Evolutionary conservation across 2,329 filamentous ascomycete species (phyloP).

Genomic region (Nothophaeocryptopus gaeumannii): DNA sequence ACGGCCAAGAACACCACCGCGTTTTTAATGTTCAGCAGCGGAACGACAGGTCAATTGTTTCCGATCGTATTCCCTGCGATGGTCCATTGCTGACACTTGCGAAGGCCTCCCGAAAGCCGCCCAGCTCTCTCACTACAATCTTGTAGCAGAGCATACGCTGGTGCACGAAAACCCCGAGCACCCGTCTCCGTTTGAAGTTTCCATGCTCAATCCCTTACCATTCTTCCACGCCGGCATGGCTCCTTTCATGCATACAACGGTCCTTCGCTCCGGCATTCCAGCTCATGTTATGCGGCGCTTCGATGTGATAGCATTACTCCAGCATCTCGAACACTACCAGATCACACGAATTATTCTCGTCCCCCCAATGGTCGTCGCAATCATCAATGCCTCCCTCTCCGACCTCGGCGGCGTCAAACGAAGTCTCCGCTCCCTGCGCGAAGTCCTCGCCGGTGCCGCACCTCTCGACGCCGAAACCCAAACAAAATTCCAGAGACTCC

Average conservation of each 20-base stretch:
- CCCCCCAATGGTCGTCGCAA: constrained; percentile 1
- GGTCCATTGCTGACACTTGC: too few species aligned
- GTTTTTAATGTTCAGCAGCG: constrained; percentile 52
- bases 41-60: constrained; percentile 45
- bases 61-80: too few species aligned
- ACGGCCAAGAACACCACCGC: constrained; percentile 47
- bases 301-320: constrained; percentile 5
- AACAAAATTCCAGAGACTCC: constrained; percentile 42
- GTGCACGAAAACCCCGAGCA: constrained; percentile 1
- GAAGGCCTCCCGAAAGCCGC: constrained; percentile 54
- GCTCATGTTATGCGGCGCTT: constrained; percentile 8
- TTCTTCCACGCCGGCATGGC: not conserved
- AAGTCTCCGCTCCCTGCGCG: not conserved
- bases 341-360: not conserved
- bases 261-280: not conserved
- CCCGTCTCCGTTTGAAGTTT: not conserved
- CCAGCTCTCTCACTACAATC: constrained; percentile 55
- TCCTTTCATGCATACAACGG: not conserved
- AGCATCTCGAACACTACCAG: not conserved
- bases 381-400: not conserved
- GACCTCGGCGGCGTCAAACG: not conserved
- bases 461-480: constrained; percentile 50
- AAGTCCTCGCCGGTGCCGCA: constrained; percentile 40
- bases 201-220: not conserved
- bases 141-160: constrained; percentile 51